phyloP scores from a whole-genome alignment of 192 early-diverging fungal species.

The Gaertneriomyces sp. region DNA sequence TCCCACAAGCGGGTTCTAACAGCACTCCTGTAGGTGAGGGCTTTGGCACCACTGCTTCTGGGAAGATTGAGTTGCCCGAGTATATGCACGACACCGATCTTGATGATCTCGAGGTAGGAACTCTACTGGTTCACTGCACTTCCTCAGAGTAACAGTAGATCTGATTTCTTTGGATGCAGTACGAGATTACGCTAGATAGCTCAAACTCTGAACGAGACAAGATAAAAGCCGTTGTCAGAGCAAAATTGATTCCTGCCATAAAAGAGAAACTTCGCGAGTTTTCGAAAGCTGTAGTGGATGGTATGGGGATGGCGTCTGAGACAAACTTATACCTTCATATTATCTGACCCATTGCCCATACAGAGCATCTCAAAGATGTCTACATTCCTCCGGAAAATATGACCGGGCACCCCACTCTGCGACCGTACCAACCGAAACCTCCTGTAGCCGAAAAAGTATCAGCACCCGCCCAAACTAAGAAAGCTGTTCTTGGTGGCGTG shows the following conservation, averaged over 20 bases:
- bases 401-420: constrained; percentile 49
- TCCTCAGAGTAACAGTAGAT: background rate
- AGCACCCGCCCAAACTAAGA: constrained; percentile 17
- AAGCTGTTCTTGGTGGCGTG: constrained; percentile 33
- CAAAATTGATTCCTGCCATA: constrained; percentile 59
- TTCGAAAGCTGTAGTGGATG: constrained; percentile 64
- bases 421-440: constrained; percentile 51
- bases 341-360: background rate
- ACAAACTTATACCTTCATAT: background rate
- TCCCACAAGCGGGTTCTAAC: no score
- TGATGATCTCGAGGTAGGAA: constrained; percentile 73
- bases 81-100: constrained; percentile 83
- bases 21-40: constrained; percentile 22
- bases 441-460: constrained; percentile 2
- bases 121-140: background rate
- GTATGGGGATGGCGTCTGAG: constrained; percentile 30
- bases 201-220: constrained; percentile 48
- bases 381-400: constrained; percentile 69
- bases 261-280: constrained; percentile 61
- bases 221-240: constrained; percentile 69
- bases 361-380: constrained; percentile 76
- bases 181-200: constrained; percentile 62
- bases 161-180: constrained; percentile 35
- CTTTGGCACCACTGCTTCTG: constrained; percentile 59
- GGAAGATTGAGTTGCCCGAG: constrained; percentile 83